Conservation (phyloP, 1,284 basidiomycete genomes). For the Naganishia albida region DNA sequence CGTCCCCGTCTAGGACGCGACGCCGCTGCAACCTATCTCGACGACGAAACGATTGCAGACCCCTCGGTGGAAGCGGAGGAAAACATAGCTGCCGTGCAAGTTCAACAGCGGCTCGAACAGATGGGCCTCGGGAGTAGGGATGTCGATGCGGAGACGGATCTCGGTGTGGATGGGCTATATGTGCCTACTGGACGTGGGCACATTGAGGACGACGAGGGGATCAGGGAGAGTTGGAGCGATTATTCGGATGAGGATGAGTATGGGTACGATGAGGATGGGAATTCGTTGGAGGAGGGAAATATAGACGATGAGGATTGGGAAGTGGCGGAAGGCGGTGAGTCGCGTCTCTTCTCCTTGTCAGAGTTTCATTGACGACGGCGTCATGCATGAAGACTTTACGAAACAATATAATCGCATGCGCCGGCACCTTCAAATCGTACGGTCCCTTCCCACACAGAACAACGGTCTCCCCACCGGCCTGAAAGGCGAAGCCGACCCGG, state of each 20-base stretch:
- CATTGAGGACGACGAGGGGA: constrained; percentile 23
- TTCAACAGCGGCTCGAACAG: constrained; percentile 16
- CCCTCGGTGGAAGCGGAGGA: constrained; percentile 18
- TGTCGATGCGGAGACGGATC: constrained; percentile 9
- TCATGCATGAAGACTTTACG: constrained; percentile 72
- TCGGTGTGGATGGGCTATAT: constrained; percentile 19
- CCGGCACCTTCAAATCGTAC: constrained; percentile 62
- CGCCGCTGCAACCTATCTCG: constrained; percentile 17
- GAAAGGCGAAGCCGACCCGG: constrained; percentile 39
- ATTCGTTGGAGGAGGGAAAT: constrained; percentile 54
- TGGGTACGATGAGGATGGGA: constrained; percentile 38
- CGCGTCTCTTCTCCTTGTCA: too few relatives aligned
- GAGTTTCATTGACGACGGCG: constrained; percentile 32
- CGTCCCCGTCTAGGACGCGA: constrained; percentile 6
- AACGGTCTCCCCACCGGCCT: constrained; percentile 23
- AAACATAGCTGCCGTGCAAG: constrained; percentile 26
- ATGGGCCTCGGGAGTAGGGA: constrained; percentile 3
- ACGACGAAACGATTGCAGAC: constrained; percentile 12
- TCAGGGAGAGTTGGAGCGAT: constrained; percentile 23
- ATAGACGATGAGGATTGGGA: constrained; percentile 92
- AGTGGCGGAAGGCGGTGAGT: constrained; percentile 63
- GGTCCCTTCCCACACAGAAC: constrained; percentile 35
- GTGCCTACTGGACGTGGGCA: constrained; percentile 14
- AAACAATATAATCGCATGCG: constrained; percentile 92
- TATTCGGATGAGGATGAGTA: constrained; percentile 35